A percentile compares a stretch with the other conserved stretches of the same genome.
phyloP scores from a whole-genome alignment of 177 flowering plant species.

The Vitis hybrid region DNA sequence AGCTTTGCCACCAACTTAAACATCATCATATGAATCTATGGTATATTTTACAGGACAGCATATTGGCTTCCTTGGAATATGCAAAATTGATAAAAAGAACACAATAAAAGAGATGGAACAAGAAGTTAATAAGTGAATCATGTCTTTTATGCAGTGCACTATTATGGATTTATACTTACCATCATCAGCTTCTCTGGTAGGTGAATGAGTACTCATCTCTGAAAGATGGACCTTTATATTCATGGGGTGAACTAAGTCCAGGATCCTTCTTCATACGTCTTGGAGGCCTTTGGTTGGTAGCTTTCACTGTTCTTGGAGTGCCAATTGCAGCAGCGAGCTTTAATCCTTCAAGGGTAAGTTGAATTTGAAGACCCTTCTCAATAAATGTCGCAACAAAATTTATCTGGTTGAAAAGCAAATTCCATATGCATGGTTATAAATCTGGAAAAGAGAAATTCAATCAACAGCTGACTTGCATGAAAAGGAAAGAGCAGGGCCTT shows the following conservation, averaged over 20 bases:
- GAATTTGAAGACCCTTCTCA: neutral
- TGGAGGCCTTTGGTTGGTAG: constrained; percentile 70
- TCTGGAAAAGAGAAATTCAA: no score
- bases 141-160: neutral
- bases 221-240: constrained; percentile 71
- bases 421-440: no score
- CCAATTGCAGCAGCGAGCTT: constrained; percentile 85
- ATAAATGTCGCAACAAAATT: no score
- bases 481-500: no score
- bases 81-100: neutral
- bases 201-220: constrained; percentile 93
- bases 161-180: neutral
- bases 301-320: no score
- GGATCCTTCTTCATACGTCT: constrained; percentile 69
- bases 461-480: no score
- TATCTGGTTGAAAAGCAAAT: no score
- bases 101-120: neutral
- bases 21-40: neutral
- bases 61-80: neutral
- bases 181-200: constrained; percentile 30
- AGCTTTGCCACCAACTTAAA: neutral
- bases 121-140: neutral
- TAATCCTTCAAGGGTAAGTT: constrained; percentile 76
- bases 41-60: neutral
- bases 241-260: constrained; percentile 91